Conservation (phyloP, 2,329 filamentous ascomycete species). For the Cyphellophora attinorum region DNA sequence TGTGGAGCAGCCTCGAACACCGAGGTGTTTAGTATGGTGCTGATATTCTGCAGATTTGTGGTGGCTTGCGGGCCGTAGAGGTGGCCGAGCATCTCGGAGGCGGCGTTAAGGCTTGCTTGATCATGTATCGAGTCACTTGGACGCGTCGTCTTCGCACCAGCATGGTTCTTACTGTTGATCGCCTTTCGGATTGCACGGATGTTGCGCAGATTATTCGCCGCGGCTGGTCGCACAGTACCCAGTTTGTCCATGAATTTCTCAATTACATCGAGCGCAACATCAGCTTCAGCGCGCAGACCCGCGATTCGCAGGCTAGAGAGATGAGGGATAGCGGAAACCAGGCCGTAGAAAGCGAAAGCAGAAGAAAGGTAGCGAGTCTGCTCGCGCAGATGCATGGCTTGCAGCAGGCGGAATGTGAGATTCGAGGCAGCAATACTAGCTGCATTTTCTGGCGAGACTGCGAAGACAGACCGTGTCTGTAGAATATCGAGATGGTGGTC, state of each 20-base stretch:
- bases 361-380: constrained; percentile 9
- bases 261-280: constrained; percentile 6
- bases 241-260: constrained; percentile 6
- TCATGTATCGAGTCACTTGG: not conserved
- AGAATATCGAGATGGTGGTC: constrained; percentile 9
- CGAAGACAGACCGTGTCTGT: constrained; percentile 8
- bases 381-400: constrained; percentile 8
- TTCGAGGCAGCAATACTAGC: constrained; percentile 5
- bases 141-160: not conserved
- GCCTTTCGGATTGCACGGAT: constrained; percentile 7
- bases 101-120: constrained; percentile 1
- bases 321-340: constrained; percentile 10
- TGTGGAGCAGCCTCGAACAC: not conserved
- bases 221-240: constrained; percentile 5
- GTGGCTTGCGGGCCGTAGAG: constrained; percentile 5
- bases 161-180: constrained; percentile 1
- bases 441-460: constrained; percentile 4
- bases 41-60: constrained; percentile 2
- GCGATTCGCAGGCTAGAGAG: constrained; percentile 8
- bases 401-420: constrained; percentile 9
- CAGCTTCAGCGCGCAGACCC: constrained; percentile 2
- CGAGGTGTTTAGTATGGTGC: constrained; percentile 3
- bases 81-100: constrained; percentile 3
- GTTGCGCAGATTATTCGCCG: constrained; percentile 9
- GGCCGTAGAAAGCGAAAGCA: constrained; percentile 6